Evolutionary conservation across 1,284 basidiomycete genomes (phyloP), one percentile per base, ranked within the genome.

Genomic region (Cryptococcus sp.): DNA sequence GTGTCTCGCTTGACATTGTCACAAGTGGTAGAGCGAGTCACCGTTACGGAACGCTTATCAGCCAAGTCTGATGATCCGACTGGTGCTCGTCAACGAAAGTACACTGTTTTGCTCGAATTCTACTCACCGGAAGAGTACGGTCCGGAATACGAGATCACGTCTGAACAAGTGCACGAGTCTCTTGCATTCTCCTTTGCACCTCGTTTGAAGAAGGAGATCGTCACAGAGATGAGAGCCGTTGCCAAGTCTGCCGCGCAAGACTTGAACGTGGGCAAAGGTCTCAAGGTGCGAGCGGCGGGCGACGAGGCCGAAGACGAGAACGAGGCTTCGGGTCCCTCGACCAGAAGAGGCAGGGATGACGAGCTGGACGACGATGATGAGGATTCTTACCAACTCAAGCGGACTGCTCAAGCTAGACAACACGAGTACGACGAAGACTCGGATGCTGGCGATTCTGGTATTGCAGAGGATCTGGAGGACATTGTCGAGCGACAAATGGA

Each of bases 41-140:
- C 81, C 0, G 94, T 99, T 29, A 89, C 81, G 37, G 95, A 99
- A 76, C 83, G 84, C 41, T 82, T 97, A 37, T 84, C 83, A 29
- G 82, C 84, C 50, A 87, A 89, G 67, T 85, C 85, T 46, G 82
- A 85, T 52, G 75, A 76, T 26, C 79, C 78, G 51, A 79, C 76
- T 63, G 76, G 78, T 61, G 67, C 77, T 5, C 87, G 94, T 45
- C 84, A 86, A 62, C 91, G 92, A 62, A 84, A 87, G 48, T 97
- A 94, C 81, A 87, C 84, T 3, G 85, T 99, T 57, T 81, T 88
- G 43, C 85, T 99, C 66, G 81, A 84, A 58, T 90, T 99, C 78
- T 99, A 92, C 81, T 93, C 93, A 0, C 82, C 84, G 57, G 83
- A 85, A 44, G 94, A 99, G 74, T 98, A 95, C 77, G 77, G 80